These are phyloP conservation scores for Aspergillus leporis DNA, from an alignment of 495 filamentous ascomycete genomes.

Conservation along the genomic window DNA sequence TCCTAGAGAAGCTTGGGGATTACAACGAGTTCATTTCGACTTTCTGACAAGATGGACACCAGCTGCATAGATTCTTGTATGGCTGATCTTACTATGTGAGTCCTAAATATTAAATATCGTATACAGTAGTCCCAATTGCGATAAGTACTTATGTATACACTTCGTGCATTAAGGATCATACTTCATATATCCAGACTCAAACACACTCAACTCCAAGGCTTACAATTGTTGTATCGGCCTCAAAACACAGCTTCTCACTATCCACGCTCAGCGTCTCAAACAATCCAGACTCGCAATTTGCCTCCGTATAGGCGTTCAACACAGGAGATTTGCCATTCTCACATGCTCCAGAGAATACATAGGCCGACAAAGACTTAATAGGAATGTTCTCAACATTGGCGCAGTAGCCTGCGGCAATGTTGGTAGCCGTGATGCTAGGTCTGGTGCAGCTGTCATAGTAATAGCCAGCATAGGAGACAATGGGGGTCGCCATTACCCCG, in stretches of 20 bases:
- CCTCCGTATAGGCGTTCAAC: conserved; percentile 21
- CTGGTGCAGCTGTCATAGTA: conserved; percentile 14
- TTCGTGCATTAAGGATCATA: too few species aligned
- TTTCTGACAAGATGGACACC: too few species aligned
- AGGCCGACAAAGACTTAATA: conserved; percentile 24
- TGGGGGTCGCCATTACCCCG: conserved; percentile 15
- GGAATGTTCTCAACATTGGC: conserved; percentile 26
- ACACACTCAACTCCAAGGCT: conserved; percentile 54
- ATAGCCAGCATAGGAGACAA: conserved; percentile 21
- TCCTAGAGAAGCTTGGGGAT: too few species aligned
- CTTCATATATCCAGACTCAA: conserved; percentile 27
- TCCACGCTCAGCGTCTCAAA: conserved; percentile 15
- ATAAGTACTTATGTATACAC: too few species aligned
- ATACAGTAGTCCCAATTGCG: too few species aligned
- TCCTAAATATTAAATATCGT: too few species aligned
- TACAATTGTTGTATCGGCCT: conserved; percentile 19
- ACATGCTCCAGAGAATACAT: conserved; percentile 20
- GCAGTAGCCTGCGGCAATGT: conserved; percentile 18
- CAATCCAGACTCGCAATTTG: conserved; percentile 17
- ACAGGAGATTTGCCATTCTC: conserved; percentile 21
- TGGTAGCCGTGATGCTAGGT: conserved; percentile 15
- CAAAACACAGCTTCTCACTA: conserved; percentile 23
- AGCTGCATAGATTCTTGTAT: too few species aligned
- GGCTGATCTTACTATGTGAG: too few species aligned
- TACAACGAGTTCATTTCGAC: too few species aligned